These are phyloP conservation scores for Datura wrightii DNA, from an alignment of 257 asterid genomes.

Conservation along the genomic window DNA sequence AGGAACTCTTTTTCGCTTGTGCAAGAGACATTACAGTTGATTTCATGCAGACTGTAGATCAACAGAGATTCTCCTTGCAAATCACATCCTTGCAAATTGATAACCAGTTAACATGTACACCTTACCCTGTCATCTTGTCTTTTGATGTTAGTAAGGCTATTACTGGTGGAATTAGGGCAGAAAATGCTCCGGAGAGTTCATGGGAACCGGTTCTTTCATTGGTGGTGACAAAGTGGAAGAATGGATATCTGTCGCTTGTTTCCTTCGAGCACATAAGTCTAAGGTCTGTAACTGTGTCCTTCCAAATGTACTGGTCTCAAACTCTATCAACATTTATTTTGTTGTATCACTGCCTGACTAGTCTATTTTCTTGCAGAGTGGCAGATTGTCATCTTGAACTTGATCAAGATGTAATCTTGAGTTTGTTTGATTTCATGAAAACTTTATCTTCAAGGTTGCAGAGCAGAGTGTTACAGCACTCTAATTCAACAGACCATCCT, in stretches of 20 bases:
- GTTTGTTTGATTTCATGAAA: slow-evolving; percentile 75
- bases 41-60: slow-evolving; percentile 79
- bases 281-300: slow-evolving; percentile 23
- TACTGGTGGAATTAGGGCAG: slow-evolving; percentile 47
- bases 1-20: slow-evolving; percentile 92
- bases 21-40: slow-evolving; percentile 69
- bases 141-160: slow-evolving; percentile 61
- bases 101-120: slow-evolving; percentile 77
- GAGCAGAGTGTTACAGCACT: slow-evolving; percentile 54
- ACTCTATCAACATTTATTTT: slow-evolving; percentile 11
- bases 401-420: slow-evolving; percentile 84
- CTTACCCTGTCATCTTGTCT: slow-evolving; percentile 89
- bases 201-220: slow-evolving; percentile 78
- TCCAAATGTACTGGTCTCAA: not conserved
- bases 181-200: slow-evolving; percentile 50
- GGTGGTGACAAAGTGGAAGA: slow-evolving; percentile 90
- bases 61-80: slow-evolving; percentile 76
- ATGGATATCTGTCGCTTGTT: slow-evolving; percentile 66
- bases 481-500: slow-evolving; percentile 54
- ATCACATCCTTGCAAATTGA: slow-evolving; percentile 82
- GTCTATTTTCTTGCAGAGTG: slow-evolving; percentile 61
- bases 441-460: slow-evolving; percentile 67
- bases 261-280: slow-evolving; percentile 60
- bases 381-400: slow-evolving; percentile 86
- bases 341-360: slow-evolving; percentile 38